phyloP scores from a whole-genome alignment of 2,329 filamentous ascomycete genomes.

The Leptodontidium sp. region DNA sequence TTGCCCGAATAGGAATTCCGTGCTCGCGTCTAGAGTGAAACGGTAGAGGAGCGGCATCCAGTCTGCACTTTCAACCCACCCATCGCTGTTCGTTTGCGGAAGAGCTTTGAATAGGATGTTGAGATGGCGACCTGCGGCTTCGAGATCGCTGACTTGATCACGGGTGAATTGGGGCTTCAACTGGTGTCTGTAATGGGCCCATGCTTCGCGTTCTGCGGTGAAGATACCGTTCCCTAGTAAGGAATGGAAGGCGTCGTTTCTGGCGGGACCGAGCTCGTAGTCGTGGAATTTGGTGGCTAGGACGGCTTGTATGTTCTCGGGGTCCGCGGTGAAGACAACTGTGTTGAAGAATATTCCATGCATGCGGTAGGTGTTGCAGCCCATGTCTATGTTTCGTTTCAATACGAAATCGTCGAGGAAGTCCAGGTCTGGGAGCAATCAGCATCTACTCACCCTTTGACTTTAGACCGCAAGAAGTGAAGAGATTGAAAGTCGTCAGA shows the following conservation, averaged over 20 bases:
- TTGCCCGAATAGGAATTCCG: conserved; percentile 65
- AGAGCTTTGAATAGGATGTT: conserved; percentile 43
- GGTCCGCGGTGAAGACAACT: conserved; percentile 54
- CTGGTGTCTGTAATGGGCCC: conserved; percentile 50
- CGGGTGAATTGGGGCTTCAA: conserved; percentile 50
- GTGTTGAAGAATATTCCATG: conserved; percentile 39
- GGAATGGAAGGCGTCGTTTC: conserved; percentile 44
- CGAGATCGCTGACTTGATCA: conserved; percentile 47
- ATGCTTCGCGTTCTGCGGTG: conserved; percentile 50
- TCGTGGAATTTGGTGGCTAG: conserved; percentile 48
- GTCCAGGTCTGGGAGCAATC: conserved; percentile 33
- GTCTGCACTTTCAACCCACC: conserved; percentile 55
- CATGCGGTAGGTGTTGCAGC: conserved; percentile 30
- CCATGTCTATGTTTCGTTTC: conserved; percentile 26
- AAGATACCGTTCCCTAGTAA: conserved; percentile 51
- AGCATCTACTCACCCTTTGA: neutral
- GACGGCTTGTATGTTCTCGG: conserved; percentile 46
- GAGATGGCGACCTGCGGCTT: conserved; percentile 61
- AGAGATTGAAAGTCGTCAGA: neutral
- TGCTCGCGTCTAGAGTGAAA: conserved; percentile 64
- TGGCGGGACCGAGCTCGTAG: conserved; percentile 47
- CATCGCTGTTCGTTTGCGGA: conserved; percentile 31
- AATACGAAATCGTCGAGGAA: conserved; percentile 39
- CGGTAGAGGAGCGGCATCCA: conserved; percentile 65
- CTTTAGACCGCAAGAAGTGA: too few relatives aligned